phyloP scores from a whole-genome alignment of 345 rosid species.

The Hibiscus trionum region DNA sequence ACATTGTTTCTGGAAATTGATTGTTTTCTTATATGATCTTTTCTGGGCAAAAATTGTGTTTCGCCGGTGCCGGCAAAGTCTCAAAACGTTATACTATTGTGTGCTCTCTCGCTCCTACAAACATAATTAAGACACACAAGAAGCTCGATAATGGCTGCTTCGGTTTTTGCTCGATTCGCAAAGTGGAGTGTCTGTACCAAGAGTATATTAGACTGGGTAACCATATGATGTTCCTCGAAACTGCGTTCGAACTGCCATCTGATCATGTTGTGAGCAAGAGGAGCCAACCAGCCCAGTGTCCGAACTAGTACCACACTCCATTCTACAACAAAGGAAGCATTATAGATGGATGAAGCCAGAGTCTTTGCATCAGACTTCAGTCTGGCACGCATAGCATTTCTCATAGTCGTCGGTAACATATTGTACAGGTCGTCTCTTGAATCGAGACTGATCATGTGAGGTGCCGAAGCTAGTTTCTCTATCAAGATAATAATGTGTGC shows the following conservation, averaged over 20 bases:
- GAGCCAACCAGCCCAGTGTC: conserved; percentile 52
- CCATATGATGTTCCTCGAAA: conserved; percentile 42
- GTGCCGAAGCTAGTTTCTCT: conserved; percentile 43
- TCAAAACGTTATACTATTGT: conserved; percentile 8
- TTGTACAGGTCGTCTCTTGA: conserved; percentile 45
- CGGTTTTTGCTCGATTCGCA: conserved; percentile 54
- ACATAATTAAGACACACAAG: conserved; percentile 50
- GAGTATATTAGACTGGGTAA: conserved; percentile 36
- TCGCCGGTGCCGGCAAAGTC: conserved; percentile 1
- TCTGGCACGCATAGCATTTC: conserved; percentile 30
- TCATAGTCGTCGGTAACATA: conserved; percentile 41
- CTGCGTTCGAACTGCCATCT: conserved; percentile 52
- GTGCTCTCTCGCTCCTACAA: conserved; percentile 24
- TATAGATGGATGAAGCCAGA: conserved; percentile 24
- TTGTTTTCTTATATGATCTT: background rate
- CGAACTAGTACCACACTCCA: conserved; percentile 32
- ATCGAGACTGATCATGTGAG: conserved; percentile 37
- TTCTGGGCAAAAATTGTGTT: background rate
- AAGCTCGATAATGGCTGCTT: conserved; percentile 53
- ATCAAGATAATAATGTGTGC: conserved; percentile 44
- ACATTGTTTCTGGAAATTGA: background rate
- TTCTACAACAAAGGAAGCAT: conserved; percentile 32
- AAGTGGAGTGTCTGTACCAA: conserved; percentile 57
- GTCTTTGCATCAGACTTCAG: conserved; percentile 29
- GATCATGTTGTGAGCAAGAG: conserved; percentile 46